Conservation (phyloP, 179 eudicot species). For the Patellifolia procumbens region DNA sequence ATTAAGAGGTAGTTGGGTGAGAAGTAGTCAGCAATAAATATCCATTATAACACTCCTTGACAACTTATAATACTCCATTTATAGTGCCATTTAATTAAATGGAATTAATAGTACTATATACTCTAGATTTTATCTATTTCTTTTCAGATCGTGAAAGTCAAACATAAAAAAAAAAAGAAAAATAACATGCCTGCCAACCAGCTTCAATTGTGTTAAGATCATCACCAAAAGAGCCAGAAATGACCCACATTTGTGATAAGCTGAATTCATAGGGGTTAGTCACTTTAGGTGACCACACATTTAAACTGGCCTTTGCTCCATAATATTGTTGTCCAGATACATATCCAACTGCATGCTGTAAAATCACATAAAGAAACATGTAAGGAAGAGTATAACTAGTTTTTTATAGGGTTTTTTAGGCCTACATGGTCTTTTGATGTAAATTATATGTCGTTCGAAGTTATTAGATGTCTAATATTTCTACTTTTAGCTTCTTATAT, state of each 20-base stretch:
- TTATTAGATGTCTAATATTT: neutral
- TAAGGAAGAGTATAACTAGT: neutral
- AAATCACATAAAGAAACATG: neutral
- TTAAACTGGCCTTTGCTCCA: slow-evolving; percentile 88
- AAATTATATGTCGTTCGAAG: neutral
- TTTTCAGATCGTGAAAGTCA: neutral
- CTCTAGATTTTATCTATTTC: neutral
- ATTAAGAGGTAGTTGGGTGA: slow-evolving; percentile 23
- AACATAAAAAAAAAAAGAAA: neutral
- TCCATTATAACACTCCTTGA: neutral
- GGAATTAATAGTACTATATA: neutral
- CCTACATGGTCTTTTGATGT: neutral
- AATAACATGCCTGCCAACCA: slow-evolving; percentile 76
- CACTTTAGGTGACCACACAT: slow-evolving; percentile 86
- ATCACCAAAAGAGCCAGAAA: slow-evolving; percentile 83
- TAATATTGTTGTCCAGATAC: slow-evolving; percentile 76
- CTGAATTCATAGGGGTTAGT: slow-evolving; percentile 77
- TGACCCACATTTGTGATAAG: slow-evolving; percentile 88
- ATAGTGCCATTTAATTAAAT: neutral
- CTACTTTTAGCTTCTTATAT: neutral
- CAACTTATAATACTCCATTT: slow-evolving; percentile 5
- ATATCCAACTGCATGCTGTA: slow-evolving; percentile 94
- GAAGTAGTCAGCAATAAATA: slow-evolving; percentile 19
- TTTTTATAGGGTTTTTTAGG: neutral
- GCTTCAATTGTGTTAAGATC: slow-evolving; percentile 98